Evolutionary conservation across 1,139 yeast genomes (phyloP).

Genomic region (Ogataea hybrid): DNA sequence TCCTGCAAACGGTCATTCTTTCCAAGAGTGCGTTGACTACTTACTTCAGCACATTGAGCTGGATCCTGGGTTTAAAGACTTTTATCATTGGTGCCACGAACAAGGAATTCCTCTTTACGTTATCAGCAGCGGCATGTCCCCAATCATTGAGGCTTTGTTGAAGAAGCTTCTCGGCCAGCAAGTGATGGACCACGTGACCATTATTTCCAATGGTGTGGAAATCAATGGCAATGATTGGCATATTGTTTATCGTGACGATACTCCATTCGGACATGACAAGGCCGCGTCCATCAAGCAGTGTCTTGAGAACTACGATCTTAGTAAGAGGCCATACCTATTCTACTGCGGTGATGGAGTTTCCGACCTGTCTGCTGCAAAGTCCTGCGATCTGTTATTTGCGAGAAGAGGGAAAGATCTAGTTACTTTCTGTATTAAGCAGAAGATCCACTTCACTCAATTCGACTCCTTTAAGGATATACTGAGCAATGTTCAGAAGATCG

Average conservation of each 20-base stretch:
- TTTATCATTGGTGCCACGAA: slow-evolving; percentile 74
- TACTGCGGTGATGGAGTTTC: slow-evolving; percentile 98
- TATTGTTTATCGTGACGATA: slow-evolving; percentile 79
- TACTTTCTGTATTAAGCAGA: slow-evolving; percentile 74
- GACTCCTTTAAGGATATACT: slow-evolving; percentile 73
- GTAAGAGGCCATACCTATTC: slow-evolving; percentile 58
- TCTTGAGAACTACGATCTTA: slow-evolving; percentile 33
- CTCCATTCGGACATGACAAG: slow-evolving; percentile 93
- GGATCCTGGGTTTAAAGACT: slow-evolving; percentile 87
- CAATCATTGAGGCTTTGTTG: slow-evolving; percentile 77
- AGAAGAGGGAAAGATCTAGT: slow-evolving; percentile 89
- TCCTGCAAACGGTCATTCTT: slow-evolving; percentile 43
- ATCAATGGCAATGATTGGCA: slow-evolving; percentile 64
- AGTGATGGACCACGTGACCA: slow-evolving; percentile 70
- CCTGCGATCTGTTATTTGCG: slow-evolving; percentile 90
- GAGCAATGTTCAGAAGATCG: slow-evolving; percentile 46
- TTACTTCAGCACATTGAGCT: slow-evolving; percentile 62
- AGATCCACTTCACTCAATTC: slow-evolving; percentile 83
- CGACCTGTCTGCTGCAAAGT: slow-evolving; percentile 92
- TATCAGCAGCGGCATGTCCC: slow-evolving; percentile 90
- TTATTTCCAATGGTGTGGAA: slow-evolving; percentile 78
- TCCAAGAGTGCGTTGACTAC: slow-evolving; percentile 75
- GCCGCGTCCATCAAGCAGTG: slow-evolving; percentile 76
- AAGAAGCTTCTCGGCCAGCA: slow-evolving; percentile 72
- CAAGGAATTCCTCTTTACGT: slow-evolving; percentile 68